Evolutionary conservation across 306 rosid genomes (phyloP).

Genomic region (Senna siamea): DNA sequence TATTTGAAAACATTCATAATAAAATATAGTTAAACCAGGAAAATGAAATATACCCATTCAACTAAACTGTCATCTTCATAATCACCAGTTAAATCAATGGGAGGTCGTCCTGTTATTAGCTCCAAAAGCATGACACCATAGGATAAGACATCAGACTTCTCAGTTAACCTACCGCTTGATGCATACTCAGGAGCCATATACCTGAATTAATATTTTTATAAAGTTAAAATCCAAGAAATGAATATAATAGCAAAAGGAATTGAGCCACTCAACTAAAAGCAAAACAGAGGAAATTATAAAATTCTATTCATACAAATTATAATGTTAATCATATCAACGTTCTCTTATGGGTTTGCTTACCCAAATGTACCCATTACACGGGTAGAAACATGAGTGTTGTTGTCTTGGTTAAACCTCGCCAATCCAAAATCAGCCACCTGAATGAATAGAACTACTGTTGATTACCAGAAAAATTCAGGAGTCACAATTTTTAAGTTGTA

Average conservation of each 20-base stretch:
- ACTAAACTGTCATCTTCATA: slow-evolving; percentile 67
- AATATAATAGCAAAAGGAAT: neutral
- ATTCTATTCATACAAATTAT: neutral
- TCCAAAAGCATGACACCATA: slow-evolving; percentile 81
- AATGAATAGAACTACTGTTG: neutral
- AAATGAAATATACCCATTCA: slow-evolving; percentile 67
- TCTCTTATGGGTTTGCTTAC: slow-evolving; percentile 40
- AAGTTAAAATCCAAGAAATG: neutral
- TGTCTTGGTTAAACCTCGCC: slow-evolving; percentile 76
- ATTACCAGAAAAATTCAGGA: neutral
- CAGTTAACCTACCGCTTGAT: slow-evolving; percentile 84
- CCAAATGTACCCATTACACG: slow-evolving; percentile 95
- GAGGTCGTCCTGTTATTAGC: slow-evolving; percentile 66
- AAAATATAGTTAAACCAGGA: neutral
- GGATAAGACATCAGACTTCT: slow-evolving; percentile 86
- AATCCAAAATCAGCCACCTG: slow-evolving; percentile 92
- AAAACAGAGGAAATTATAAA: neutral
- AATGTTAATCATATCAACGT: neutral
- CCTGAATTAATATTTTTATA: slow-evolving; percentile 36
- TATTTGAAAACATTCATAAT: slow-evolving; percentile 18
- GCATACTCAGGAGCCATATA: slow-evolving; percentile 95
- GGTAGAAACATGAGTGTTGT: slow-evolving; percentile 76
- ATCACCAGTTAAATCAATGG: slow-evolving; percentile 48
- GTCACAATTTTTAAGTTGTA: neutral
- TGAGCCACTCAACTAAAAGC: neutral